phyloP scores from a whole-genome alignment of 495 filamentous ascomycete genomes.

The Alectoria sarmentosa region DNA sequence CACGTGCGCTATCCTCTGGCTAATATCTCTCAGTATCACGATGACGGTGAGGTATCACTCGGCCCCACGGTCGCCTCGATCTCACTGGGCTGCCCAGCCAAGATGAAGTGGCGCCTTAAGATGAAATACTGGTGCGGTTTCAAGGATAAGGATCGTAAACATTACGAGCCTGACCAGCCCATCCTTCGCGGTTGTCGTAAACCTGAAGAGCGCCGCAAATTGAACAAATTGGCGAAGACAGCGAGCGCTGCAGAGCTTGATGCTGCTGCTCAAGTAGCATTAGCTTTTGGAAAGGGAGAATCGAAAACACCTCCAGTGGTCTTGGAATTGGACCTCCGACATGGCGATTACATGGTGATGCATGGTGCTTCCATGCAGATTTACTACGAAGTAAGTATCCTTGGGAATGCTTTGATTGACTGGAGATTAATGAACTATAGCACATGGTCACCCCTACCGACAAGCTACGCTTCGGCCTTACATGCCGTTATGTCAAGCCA shows the following conservation, averaged over 20 bases:
- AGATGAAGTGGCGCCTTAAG: conserved; percentile 69
- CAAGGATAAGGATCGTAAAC: conserved; percentile 28
- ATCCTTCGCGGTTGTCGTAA: conserved; percentile 36
- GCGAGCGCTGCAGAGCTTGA: conserved; percentile 24
- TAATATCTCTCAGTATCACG: conserved; percentile 58
- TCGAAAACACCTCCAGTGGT: conserved; percentile 13
- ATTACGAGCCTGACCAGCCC: conserved; percentile 19
- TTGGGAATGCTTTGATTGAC: neutral
- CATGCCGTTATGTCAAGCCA: conserved; percentile 20
- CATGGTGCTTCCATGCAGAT: conserved; percentile 64
- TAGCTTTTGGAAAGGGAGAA: conserved; percentile 25
- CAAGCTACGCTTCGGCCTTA: conserved; percentile 54
- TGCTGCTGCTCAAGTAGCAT: conserved; percentile 13
- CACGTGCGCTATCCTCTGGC: conserved; percentile 5
- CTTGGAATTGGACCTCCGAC: conserved; percentile 46
- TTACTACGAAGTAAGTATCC: conserved; percentile 57
- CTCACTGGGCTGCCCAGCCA: conserved; percentile 61
- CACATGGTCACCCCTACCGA: conserved; percentile 53
- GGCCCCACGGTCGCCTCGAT: conserved; percentile 71
- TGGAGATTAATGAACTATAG: conserved; percentile 35
- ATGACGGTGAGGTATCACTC: conserved; percentile 72
- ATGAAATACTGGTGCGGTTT: conserved; percentile 41
- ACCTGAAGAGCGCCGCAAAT: conserved; percentile 32
- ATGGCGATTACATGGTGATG: conserved; percentile 84
- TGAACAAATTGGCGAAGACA: conserved; percentile 28